phyloP scores from a whole-genome alignment of 371 early-diverging fungal species.

The Mucor piriformis region DNA sequence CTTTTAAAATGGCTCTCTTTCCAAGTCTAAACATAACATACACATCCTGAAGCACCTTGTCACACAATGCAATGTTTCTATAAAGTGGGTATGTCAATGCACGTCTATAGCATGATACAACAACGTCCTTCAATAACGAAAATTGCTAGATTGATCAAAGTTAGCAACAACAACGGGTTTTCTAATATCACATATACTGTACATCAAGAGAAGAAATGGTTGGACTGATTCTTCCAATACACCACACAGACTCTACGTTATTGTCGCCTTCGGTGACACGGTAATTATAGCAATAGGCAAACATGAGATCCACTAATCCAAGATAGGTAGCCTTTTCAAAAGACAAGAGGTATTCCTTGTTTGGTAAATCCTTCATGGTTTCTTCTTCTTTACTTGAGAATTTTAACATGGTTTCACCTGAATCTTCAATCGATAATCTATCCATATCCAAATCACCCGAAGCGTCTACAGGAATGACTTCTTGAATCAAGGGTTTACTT shows the following conservation, averaged over 20 bases:
- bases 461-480: constrained; percentile 21
- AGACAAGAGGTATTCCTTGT: constrained; percentile 72
- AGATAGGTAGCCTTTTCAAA: constrained; percentile 74
- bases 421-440: constrained; percentile 31
- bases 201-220: constrained; percentile 83
- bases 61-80: constrained; percentile 74
- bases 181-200: too few species aligned
- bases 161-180: too few species aligned
- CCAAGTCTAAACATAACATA: constrained; percentile 84
- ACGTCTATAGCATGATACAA: constrained; percentile 74
- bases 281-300: constrained; percentile 88
- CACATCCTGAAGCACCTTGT: constrained; percentile 78
- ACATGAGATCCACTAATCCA: constrained; percentile 89
- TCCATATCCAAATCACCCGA: constrained; percentile 19
- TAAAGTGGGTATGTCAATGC: constrained; percentile 86
- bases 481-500: constrained; percentile 36
- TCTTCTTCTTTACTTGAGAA: constrained; percentile 75
- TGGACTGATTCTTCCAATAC: constrained; percentile 83
- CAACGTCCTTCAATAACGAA: constrained; percentile 60
- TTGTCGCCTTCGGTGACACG: constrained; percentile 85
- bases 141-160: constrained; percentile 53
- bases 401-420: constrained; percentile 38
- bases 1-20: constrained; percentile 78
- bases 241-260: constrained; percentile 92
- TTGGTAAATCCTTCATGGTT: constrained; percentile 78